A percentile compares a stretch with the other conserved stretches of the same genome.
These are phyloP conservation scores for Hordeum vulgare DNA, from an alignment of 176 grass and related monocot genomes.

Conservation along the genomic window MorexV3_pseudomolecules_assembly NC_058521.1:597085340-597085839, in stretches of 20 bases:
- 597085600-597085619: background rate
- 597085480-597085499: constrained; percentile 67
- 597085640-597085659: background rate
- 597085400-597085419: constrained; percentile 93
- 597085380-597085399: constrained; percentile 98
- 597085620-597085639: background rate
- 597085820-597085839: constrained; percentile 87
- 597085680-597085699: constrained; percentile 71
- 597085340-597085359: constrained; percentile 93
- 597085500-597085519: constrained; percentile 23
- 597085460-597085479: constrained; percentile 93
- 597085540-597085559: background rate
- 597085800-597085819: constrained; percentile 94
- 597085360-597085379: constrained; percentile 85
- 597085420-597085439: constrained; percentile 91
- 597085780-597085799: constrained; percentile 97
- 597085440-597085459: constrained; percentile 85
- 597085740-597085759: constrained; percentile 94
- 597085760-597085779: constrained; percentile 81
- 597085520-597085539: background rate
- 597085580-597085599: background rate
- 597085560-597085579: background rate
- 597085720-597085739: constrained; percentile 91
- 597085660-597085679: background rate
- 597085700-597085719: constrained; percentile 93